These are phyloP conservation scores for Podospora comata DNA, from an alignment of 495 filamentous ascomycete genomes.

Conservation along the genomic window DNA sequence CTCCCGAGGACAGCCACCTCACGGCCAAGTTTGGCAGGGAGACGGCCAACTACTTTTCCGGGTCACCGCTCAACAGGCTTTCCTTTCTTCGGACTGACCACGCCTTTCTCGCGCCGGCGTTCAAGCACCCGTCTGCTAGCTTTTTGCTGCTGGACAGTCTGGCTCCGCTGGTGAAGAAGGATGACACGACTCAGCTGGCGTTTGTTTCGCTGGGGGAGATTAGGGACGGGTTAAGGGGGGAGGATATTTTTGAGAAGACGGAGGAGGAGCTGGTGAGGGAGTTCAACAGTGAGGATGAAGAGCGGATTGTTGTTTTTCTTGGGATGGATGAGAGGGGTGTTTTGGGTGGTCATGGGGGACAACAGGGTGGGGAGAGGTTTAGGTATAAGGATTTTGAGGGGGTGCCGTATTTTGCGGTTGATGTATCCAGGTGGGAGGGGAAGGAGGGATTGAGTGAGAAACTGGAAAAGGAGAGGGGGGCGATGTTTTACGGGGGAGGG, in stretches of 20 bases:
- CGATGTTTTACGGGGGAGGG: constrained; percentile 22
- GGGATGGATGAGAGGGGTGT: constrained; percentile 71
- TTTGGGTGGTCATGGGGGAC: constrained; percentile 12
- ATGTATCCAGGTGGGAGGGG: constrained; percentile 68
- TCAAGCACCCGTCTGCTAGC: constrained; percentile 63
- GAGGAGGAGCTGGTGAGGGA: constrained; percentile 70
- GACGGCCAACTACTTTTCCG: constrained; percentile 92
- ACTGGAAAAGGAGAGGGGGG: constrained; percentile 33
- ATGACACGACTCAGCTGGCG: constrained; percentile 52
- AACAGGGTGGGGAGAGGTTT: constrained; percentile 23
- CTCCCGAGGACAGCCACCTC: constrained; percentile 76
- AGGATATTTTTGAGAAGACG: constrained; percentile 64
- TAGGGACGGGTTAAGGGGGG: constrained; percentile 62
- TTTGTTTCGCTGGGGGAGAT: constrained; percentile 64
- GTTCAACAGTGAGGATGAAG: constrained; percentile 66
- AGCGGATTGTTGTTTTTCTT: constrained; percentile 75
- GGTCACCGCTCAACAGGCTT: constrained; percentile 60
- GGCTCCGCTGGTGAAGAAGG: constrained; percentile 63
- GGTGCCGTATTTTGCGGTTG: constrained; percentile 80
- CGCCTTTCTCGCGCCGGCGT: constrained; percentile 70
- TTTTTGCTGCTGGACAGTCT: constrained; percentile 81
- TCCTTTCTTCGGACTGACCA: constrained; percentile 84
- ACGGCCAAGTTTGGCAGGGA: constrained; percentile 85
- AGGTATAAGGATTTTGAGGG: constrained; percentile 60
- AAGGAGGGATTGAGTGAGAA: constrained; percentile 47